Base-by-base conservation (phyloP, 2,329 filamentous ascomycete genomes). In the Cladosporium colombiae region DNA sequence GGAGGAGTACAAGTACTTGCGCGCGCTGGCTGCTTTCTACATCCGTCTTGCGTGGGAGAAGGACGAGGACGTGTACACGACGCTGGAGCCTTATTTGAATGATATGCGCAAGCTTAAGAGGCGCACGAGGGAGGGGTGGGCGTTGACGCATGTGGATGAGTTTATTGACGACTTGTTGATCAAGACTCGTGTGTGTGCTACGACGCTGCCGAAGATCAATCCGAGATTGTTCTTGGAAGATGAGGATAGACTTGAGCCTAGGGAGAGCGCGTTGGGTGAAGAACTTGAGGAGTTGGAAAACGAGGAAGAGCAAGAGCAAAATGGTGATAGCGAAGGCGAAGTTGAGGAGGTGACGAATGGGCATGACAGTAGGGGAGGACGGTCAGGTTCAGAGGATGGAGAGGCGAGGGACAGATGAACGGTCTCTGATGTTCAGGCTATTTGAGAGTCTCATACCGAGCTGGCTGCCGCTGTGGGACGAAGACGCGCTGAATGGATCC, bases 121-220 rank as follows among this genome's bases (percentile, higher is more conserved):
- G 67, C 86, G 91, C 71, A 90, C 88, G 16, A 87, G 92, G 69
- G 86, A 88, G 31, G 91, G 91, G 1, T 93, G 91, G 69, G 84
- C 81, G 14, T 77, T 99, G 71, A 95, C 92, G 2, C 90, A 86
- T 74, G 83, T 99, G 79, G 95, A 99, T 78, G 89, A 94, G 72
- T 98, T 99, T 77, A 88, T 98, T 64, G 95, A 99, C 77, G 93
- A 97, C 68, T 80, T 99, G 70, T 82, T 99, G 68, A 90, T 87
- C 0, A 96, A 96, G 79, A 92, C 96, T 65, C 85, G 95, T 62
- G 89, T 97, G 0, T 98, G 94, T 75, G 94, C 89, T 44, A 98
- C 95, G 3, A 96, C 89, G 74, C 76, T 99, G 71, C 96, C 92
- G 88, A 96, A 97, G 81, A 85, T 99, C 84, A 91, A 93, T 3